Conservation (phyloP, 2,329 filamentous ascomycete species). For the Scortechinia acanthostroma region DNA sequence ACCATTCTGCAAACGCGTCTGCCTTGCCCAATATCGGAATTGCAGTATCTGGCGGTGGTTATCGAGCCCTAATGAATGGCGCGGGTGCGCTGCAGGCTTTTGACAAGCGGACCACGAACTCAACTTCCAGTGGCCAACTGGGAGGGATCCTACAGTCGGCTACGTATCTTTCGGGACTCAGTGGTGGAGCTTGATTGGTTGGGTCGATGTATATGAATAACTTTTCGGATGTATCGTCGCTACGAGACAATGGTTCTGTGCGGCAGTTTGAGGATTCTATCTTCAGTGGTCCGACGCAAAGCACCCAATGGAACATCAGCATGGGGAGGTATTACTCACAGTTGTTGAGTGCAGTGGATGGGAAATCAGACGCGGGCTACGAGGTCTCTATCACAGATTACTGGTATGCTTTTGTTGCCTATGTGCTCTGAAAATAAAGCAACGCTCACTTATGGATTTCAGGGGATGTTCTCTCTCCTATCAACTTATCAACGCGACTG, state of each 20-base stretch:
- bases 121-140: slow-evolving; percentile 58
- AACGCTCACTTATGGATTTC: too few species aligned
- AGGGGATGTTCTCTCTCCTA: slow-evolving; percentile 54
- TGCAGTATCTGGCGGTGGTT: slow-evolving; percentile 77
- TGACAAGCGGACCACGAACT: slow-evolving; percentile 62
- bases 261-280: slow-evolving; percentile 33
- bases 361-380: slow-evolving; percentile 50
- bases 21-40: slow-evolving; percentile 57
- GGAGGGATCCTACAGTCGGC: slow-evolving; percentile 75
- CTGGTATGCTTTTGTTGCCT: too few species aligned
- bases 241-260: slow-evolving; percentile 35
- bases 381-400: slow-evolving; percentile 61
- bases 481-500: slow-evolving; percentile 57
- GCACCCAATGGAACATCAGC: slow-evolving; percentile 19
- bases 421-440: too few species aligned
- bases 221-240: slow-evolving; percentile 60
- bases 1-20: neutral
- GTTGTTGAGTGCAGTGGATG: slow-evolving; percentile 21
- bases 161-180: slow-evolving; percentile 76
- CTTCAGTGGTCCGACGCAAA: slow-evolving; percentile 27
- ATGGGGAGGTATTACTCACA: slow-evolving; percentile 24
- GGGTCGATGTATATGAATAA: slow-evolving; percentile 81
- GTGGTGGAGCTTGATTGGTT: slow-evolving; percentile 77
- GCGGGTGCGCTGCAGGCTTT: slow-evolving; percentile 75
- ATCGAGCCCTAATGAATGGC: slow-evolving; percentile 78